Base-by-base conservation (phyloP, 768 basidiomycete species). In the Termitomyces sp. region DNA sequence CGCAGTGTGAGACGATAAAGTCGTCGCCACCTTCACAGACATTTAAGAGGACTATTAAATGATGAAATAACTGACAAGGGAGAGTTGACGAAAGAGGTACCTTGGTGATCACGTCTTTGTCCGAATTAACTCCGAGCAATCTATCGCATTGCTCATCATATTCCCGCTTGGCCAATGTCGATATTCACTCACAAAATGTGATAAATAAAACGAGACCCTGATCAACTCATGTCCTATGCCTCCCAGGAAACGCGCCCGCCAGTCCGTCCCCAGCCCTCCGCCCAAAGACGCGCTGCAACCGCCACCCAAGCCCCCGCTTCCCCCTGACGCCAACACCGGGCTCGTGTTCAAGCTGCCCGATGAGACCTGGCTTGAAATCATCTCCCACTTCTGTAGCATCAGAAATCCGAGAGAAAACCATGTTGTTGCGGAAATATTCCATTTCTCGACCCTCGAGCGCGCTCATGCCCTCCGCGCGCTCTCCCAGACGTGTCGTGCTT, bases 401-500 rank as follows among this genome's bases (percentile, higher is more conserved):
- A 66, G 63, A 4, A 56, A 66, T 30, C 68, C 68, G 23, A 65
- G 64, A n/a, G n/a, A n/a, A n/a, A n/a, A n/a, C n/a, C n/a, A n/a
- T n/a, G n/a, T n/a, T n/a, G n/a, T n/a, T n/a, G n/a, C n/a, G n/a
- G n/a, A n/a, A n/a, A n/a, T n/a, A n/a, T n/a, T n/a, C n/a, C 64
- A 69, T n/a, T 35, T 56, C 7, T 51, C 55, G 2, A 66, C 69
- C 58, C 65, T 68, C 30, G 67, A 65, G 36, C 70, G 72, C 28
- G 65, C 66, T 18, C 66, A 72, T 33, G 62, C 60, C 12, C 64
- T 75, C 14, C 67, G 73, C 2, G 68, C 71, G 5, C 67, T 75
- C 6, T 75, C 75, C 0, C 75, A 75, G 56, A 73, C 73, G 0
- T 73, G 72, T 56, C 62, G 57, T 23, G 49, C 61, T 0, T 69